Conservation (phyloP, 371 early-diverging fungal species). For the Syncephalastrum monosporum region DNA sequence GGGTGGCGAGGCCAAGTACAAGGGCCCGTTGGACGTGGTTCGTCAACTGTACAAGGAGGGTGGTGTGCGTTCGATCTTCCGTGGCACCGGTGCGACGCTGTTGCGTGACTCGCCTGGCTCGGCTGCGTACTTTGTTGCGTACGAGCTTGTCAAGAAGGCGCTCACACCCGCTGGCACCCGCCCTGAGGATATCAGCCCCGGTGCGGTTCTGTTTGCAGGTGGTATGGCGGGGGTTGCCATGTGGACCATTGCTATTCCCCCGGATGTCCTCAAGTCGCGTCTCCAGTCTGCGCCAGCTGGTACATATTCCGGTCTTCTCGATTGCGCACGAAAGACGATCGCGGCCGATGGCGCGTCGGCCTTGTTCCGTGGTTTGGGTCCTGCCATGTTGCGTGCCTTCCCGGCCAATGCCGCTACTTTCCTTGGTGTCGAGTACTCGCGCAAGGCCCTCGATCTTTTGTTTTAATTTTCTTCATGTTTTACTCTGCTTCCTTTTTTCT, state of each 20-base stretch:
- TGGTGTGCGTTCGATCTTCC: constrained; percentile 83
- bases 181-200: constrained; percentile 70
- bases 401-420: constrained; percentile 87
- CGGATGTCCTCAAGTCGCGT: constrained; percentile 96
- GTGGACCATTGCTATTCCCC: constrained; percentile 89
- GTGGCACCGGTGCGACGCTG: constrained; percentile 93
- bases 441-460: constrained; percentile 43
- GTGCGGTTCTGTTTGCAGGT: constrained; percentile 92
- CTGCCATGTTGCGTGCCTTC: constrained; percentile 95
- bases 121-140: constrained; percentile 97
- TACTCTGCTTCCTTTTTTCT: background rate
- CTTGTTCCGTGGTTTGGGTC: constrained; percentile 95
- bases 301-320: constrained; percentile 80
- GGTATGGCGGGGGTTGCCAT: constrained; percentile 89
- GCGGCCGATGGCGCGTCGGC: constrained; percentile 88
- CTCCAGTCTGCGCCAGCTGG: constrained; percentile 95
- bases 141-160: constrained; percentile 83
- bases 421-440: constrained; percentile 51
- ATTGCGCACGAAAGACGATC: constrained; percentile 81
- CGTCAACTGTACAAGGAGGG: constrained; percentile 72
- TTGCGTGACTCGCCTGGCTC: constrained; percentile 93
- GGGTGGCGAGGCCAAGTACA: constrained; percentile 61
- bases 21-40: constrained; percentile 82
- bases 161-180: constrained; percentile 74
- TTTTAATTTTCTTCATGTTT: constrained; percentile 26